Conservation (phyloP, 1,284 basidiomycete genomes). For the Ceratobasidium sp. region DNA sequence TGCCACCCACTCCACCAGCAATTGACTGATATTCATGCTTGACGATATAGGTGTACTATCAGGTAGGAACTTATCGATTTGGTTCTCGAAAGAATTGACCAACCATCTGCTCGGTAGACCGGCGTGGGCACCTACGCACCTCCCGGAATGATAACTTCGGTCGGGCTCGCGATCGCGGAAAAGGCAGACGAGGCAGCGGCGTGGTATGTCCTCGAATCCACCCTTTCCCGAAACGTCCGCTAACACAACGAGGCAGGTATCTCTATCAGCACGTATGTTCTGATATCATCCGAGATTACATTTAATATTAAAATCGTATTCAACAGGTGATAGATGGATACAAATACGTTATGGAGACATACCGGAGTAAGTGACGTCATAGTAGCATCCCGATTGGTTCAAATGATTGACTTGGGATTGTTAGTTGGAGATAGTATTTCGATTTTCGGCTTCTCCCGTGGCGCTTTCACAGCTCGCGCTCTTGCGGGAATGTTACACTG, state of each 20-base stretch:
- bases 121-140: constrained; percentile 47
- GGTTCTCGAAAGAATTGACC: neutral
- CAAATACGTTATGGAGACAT: constrained; percentile 48
- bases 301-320: neutral
- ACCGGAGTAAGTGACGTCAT: constrained; percentile 11
- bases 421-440: constrained; percentile 43
- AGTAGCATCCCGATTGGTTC: neutral
- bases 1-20: neutral
- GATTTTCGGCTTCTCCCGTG: constrained; percentile 46
- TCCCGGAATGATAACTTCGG: constrained; percentile 17
- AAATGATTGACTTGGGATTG: neutral
- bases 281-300: neutral
- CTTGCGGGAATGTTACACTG: constrained; percentile 45
- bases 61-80: neutral
- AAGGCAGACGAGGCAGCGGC: constrained; percentile 36
- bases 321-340: constrained; percentile 49
- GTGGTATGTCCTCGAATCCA: constrained; percentile 12
- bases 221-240: neutral
- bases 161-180: constrained; percentile 19
- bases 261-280: constrained; percentile 29
- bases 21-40: neutral
- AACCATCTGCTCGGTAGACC: constrained; percentile 10
- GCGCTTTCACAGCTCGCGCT: constrained; percentile 46
- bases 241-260: neutral
- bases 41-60: constrained; percentile 14